Base-by-base conservation (phyloP, 306 rosid genomes). In the Quercus bicolor region DNA sequence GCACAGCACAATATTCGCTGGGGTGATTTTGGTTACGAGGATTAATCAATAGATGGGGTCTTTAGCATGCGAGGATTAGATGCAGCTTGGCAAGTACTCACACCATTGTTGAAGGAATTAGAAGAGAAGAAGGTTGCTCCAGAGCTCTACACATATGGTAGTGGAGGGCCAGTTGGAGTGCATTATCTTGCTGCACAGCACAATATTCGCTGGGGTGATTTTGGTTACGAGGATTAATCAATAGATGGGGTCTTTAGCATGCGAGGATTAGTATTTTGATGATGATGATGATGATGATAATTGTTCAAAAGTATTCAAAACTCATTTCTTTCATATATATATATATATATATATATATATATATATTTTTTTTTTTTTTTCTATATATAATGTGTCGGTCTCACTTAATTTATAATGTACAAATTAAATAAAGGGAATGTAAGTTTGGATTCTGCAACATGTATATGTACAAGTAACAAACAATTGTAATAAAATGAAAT, bases 91-190 rank as follows among this genome's bases (percentile, higher is more conserved):
- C 76, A 88, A 37, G 79, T 95, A 70, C 93, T 95, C 91, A 90
- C 96, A 15, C 99, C 98, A 56, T 70, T 95, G 88, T 85, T 95
- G 72, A 93, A 93, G 57, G 98, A 93, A 78, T 88, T 95, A 12
- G 99, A 93, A 79, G 84, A 83, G 81, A 92, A 87, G 79, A 92
- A 84, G 91, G 86, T 95, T 80, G 91, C 85, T 68, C 99, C 99
- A 5, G 98, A 95, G 86, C 98, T 95, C 57, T 95, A 95, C 80
- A 92, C 99, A 43, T 85, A 89, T 59, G 99, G 99, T 40, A 95
- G 99, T 72, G 80, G 98, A 81, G 99, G 99, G 59, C 99, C 99
- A 0, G 89, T 93, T 48, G 99, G 99, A 77, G 93, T 95, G 19
- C 98, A 95, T 82, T 92, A 95, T 84, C 97, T 95, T 77, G 97